These are phyloP conservation scores for Rhododendron ferrugineum DNA, from an alignment of 148 eudicot genomes.

Conservation along the genomic window DNA sequence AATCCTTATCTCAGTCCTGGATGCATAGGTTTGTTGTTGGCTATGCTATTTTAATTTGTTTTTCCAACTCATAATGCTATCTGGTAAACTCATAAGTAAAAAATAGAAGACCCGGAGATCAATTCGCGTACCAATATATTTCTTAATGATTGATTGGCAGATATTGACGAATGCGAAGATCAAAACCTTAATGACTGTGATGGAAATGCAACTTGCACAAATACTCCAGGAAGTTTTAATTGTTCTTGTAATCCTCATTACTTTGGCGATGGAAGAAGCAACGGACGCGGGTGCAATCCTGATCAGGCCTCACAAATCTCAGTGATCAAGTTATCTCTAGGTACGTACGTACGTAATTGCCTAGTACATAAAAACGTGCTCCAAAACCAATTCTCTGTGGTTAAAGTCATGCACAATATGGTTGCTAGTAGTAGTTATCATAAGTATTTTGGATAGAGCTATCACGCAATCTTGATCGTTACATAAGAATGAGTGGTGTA, in stretches of 20 bases:
- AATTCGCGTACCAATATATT: neutral
- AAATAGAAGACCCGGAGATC: too few species aligned
- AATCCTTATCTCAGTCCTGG: too few species aligned
- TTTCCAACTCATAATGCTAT: too few species aligned
- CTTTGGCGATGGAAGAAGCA: neutral
- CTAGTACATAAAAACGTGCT: neutral
- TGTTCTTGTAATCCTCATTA: conserved; percentile 15
- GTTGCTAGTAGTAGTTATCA: too few species aligned
- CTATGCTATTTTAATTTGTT: too few species aligned
- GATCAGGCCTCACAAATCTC: conserved; percentile 3
- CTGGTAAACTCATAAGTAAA: too few species aligned
- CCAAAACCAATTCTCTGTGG: too few species aligned
- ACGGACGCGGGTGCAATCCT: conserved; percentile 15
- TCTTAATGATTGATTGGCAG: neutral
- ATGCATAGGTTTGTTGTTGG: too few species aligned
- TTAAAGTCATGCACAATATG: too few species aligned
- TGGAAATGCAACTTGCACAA: conserved; percentile 6
- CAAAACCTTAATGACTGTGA: conserved; percentile 4
- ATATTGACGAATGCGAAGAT: conserved; percentile 13
- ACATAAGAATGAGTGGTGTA: too few species aligned
- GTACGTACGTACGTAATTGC: neutral
- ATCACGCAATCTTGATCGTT: too few species aligned
- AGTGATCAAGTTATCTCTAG: conserved; percentile 11
- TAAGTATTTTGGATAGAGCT: too few species aligned
- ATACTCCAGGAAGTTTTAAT: conserved; percentile 10